phyloP scores from a whole-genome alignment of 2,329 filamentous ascomycete species.

The Colletotrichum lindemuthianum region DNA sequence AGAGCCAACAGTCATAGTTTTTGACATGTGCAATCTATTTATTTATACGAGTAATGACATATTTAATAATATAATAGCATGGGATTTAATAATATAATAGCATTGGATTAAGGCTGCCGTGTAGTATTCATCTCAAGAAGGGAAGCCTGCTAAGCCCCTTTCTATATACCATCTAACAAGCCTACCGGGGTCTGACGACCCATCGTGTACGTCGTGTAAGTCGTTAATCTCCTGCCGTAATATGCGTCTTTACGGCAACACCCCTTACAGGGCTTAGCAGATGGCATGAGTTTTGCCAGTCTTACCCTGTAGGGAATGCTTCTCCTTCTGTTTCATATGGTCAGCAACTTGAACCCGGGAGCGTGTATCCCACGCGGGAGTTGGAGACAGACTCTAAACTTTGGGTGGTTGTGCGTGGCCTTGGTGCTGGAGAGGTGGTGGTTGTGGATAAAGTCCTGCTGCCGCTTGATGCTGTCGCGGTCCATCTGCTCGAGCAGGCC shows the following conservation, averaged over 20 bases:
- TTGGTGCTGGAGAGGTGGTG: constrained; percentile 65
- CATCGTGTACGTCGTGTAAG: constrained; percentile 23
- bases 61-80: no score
- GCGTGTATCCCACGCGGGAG: background rate
- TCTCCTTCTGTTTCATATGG: constrained; percentile 67
- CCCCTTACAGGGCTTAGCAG: constrained; percentile 65
- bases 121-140: no score
- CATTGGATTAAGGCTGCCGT: no score
- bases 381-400: constrained; percentile 56
- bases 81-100: no score
- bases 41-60: no score
- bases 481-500: constrained; percentile 80
- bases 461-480: constrained; percentile 73
- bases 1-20: no score
- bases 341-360: constrained; percentile 6
- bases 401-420: constrained; percentile 61
- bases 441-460: constrained; percentile 71
- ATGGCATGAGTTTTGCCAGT: constrained; percentile 89
- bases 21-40: no score
- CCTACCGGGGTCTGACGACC: background rate
- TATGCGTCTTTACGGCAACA: constrained; percentile 16
- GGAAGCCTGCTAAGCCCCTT: no score
- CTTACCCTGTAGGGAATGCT: constrained; percentile 90
- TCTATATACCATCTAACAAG: no score
- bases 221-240: constrained; percentile 18